Evolutionary conservation across 495 filamentous ascomycete genomes (phyloP), one percentile per base, ranked within the genome.

Genomic region (Penicillium cosmopolitanum): DNA sequence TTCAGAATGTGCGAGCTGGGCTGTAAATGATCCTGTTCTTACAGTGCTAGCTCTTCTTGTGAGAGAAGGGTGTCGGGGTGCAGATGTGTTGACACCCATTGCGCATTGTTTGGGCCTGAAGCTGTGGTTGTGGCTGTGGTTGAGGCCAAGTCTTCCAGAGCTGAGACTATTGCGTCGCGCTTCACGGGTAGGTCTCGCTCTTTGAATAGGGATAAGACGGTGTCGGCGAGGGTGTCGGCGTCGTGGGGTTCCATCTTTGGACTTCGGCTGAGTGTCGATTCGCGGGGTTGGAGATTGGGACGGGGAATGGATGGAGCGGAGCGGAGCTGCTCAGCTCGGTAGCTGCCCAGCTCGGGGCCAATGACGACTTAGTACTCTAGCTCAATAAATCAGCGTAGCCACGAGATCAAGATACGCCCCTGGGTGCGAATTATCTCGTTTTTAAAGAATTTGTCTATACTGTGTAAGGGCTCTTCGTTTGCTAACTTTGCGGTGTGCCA

Each of bases 31-130:
- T 1, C 21, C 10, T 25, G 38, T 15, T 51, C 68, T 36, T 68
- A 78, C 77, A 79, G 50, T 43, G 53, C 55, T 13, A 77, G 62
- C 61, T 80, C 77, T 50, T 80, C 77, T 42, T 69, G 66, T 9
- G 76, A 78, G 42, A 80, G 66, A 23, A 80, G 63, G 5, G 74
- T 76, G 40, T 73, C 68, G 1, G 63, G 57, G 38, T 44, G 63
- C 23, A 79, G 55, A 53, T 77, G 67, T 34, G 65, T 72, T 16
- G 63, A 58, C 18, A 71, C 66, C 76, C 77, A 79, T 57, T 76
- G 61, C 47, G 57, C 60, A 61, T 68, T 70, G 23, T 60, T 51
- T 31, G 48, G 21, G 48, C 55, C 57, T 15, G 55, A 35, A 15
- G 46, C 35, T 3, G 28, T 31, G 50, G 52, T 23, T 23, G 23